Evolutionary conservation across 768 basidiomycete species (phyloP), one percentile per base, ranked within the genome.

Genomic region (Filobasidium wieringae): DNA sequence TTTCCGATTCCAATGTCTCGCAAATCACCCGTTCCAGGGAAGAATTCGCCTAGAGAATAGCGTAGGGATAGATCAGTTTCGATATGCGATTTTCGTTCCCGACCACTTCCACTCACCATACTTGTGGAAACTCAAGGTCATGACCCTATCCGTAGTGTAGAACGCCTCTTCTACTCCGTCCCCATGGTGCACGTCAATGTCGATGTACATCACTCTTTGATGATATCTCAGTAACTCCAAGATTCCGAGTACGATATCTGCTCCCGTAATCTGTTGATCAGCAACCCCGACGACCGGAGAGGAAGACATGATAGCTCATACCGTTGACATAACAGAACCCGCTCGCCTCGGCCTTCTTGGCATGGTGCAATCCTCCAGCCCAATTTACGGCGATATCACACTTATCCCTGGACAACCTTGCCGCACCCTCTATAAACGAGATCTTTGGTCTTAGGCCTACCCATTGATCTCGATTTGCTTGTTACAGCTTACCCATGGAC

Each of bases 121-220:
- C 74, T 97, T 96, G 72, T 99, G 95, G 75, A 97, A 95, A 66
- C 88, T 91, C 68, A 84, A 84, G 0, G 93, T 97, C 95, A 97
- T 97, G 57, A 99, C 95, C 41, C 95, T 81, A 71, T 99, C 93
- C 22, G 95, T 97, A 3, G 91, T 92, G 74, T 97, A 99, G 73
- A 99, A 99, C 0, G 95, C 95, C 74, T 99, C 95, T 71, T 99
- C 95, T 24, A 99, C 95, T 40, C 95, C 95, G 73, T 99, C 95
- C 15, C 95, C 95, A 61, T 99, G 95, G 71, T 99, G 95, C 1
- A 95, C 88, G 70, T 99, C 95, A 58, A 99, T 92, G 70, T 99
- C 95, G 64, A 99, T 91, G 75, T 99, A 99, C 22, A 99, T 79
- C 29, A 99, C 95, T 32, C 95, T 82, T 12, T 82, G 82, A 69